Conservation (phyloP, 148 eudicot genomes). For the Vaccinium macrocarpon region DNA sequence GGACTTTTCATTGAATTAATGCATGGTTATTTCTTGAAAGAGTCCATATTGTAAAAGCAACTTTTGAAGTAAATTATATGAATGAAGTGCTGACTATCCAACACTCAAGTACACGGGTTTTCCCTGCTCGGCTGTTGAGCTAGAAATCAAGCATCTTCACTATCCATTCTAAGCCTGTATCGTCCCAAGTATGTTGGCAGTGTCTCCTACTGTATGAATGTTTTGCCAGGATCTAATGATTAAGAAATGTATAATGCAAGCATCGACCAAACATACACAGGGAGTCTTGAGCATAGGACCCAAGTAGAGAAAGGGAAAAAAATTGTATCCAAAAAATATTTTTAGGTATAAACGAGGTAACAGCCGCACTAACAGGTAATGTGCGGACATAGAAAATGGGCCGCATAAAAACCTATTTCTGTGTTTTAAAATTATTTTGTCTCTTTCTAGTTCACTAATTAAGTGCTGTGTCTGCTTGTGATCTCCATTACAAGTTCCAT, state of each 20-base stretch:
- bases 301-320: neutral
- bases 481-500: slow-evolving; percentile 1
- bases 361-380: neutral
- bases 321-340: neutral
- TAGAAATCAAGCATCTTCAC: neutral
- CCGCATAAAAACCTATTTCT: neutral
- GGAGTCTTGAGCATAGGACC: neutral
- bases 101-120: neutral
- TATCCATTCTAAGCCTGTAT: neutral
- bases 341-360: neutral
- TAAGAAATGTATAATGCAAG: neutral
- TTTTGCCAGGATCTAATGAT: neutral
- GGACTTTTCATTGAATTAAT: slow-evolving; percentile 8
- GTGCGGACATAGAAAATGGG: neutral
- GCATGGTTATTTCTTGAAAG: neutral
- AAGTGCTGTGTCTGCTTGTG: neutral
- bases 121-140: neutral
- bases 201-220: neutral
- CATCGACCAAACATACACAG: neutral
- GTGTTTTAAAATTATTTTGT: neutral
- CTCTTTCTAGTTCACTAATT: neutral
- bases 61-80: neutral
- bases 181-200: neutral
- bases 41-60: neutral
- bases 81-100: neutral